Percentiles rank a stretch among this genome's conserved stretches.
Conservation (phyloP, 768 basidiomycete genomes). For the Pulveroboletus sp. region DNA sequence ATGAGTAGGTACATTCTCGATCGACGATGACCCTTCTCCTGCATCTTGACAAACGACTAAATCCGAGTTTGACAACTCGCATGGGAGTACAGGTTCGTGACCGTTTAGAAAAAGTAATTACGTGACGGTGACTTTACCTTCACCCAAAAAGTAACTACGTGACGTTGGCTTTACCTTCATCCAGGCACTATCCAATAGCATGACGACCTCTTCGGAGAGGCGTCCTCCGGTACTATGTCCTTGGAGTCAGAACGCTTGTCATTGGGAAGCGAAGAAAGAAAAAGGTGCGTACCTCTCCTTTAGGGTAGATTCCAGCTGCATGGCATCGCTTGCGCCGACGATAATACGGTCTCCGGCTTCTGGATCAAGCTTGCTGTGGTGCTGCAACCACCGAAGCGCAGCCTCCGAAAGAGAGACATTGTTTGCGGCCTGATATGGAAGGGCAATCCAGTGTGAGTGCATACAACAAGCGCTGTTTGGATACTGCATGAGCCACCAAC, state of each 20-base stretch:
- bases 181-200: slow-evolving; percentile 2
- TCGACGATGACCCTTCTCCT: no score
- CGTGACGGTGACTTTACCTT: no score
- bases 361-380: slow-evolving; percentile 17
- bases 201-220: slow-evolving; percentile 5
- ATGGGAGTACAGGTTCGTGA: neutral
- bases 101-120: neutral
- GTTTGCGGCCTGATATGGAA: slow-evolving; percentile 7
- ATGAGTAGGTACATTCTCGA: no score
- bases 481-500: neutral
- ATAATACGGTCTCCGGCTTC: slow-evolving; percentile 26
- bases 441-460: neutral
- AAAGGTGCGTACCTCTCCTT: slow-evolving; percentile 4
- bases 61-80: no score
- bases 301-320: slow-evolving; percentile 32
- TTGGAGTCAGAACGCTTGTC: neutral
- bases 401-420: slow-evolving; percentile 9
- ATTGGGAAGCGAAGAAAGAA: neutral
- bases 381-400: slow-evolving; percentile 21
- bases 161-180: slow-evolving; percentile 5
- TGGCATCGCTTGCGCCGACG: slow-evolving; percentile 34
- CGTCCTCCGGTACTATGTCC: neutral
- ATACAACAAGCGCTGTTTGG: neutral
- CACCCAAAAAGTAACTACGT: no score
- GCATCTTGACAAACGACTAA: neutral